A percentile compares a stretch with the other conserved stretches of the same genome.
Evolutionary conservation across 768 basidiomycete genomes (phyloP).

Genomic region (Suillus fuscotomentosus): DNA sequence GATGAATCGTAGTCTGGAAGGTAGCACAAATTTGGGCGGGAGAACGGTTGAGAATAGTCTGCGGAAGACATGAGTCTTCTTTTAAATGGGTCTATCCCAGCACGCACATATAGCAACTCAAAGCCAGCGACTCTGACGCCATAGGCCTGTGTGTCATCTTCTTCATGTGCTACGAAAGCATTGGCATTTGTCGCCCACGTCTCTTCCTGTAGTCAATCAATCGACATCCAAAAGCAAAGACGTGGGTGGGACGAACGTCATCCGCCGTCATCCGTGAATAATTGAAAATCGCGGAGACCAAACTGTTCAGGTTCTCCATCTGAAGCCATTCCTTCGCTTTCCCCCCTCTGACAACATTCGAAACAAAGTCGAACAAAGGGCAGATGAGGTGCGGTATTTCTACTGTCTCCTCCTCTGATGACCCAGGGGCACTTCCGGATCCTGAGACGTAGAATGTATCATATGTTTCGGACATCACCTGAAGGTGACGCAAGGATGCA

Average conservation of each 20-base stretch:
- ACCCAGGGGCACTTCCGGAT: conserved; percentile 52
- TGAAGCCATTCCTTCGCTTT: conserved; percentile 66
- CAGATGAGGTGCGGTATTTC: conserved; percentile 77
- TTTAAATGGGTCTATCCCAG: not conserved
- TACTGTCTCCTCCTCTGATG: conserved; percentile 74
- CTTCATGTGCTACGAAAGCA: conserved; percentile 91
- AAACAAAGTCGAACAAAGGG: conserved; percentile 79
- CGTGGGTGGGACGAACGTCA: conserved; percentile 54
- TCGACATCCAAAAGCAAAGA: conserved; percentile 2
- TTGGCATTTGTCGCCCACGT: conserved; percentile 90
- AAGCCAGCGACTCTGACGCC: conserved; percentile 82
- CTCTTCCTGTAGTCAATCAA: conserved; percentile 63
- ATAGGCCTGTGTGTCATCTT: conserved; percentile 83
- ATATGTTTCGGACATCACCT: conserved; percentile 58
- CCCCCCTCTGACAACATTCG: conserved; percentile 61
- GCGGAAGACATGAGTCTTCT: conserved; percentile 6
- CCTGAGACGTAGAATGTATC: conserved; percentile 59
- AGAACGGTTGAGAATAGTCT: conserved; percentile 59
- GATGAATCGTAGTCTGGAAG: conserved; percentile 54
- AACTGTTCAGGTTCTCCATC: conserved; percentile 43
- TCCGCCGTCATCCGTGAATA: conserved; percentile 88
- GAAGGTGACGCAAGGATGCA: conserved; percentile 58
- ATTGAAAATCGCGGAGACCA: conserved; percentile 58
- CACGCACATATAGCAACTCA: conserved; percentile 72
- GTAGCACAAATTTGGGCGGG: conserved; percentile 48